These are phyloP conservation scores for Colletotrichum euphorbiae DNA, from an alignment of 2,329 filamentous ascomycete genomes.

Conservation along the genomic window DNA sequence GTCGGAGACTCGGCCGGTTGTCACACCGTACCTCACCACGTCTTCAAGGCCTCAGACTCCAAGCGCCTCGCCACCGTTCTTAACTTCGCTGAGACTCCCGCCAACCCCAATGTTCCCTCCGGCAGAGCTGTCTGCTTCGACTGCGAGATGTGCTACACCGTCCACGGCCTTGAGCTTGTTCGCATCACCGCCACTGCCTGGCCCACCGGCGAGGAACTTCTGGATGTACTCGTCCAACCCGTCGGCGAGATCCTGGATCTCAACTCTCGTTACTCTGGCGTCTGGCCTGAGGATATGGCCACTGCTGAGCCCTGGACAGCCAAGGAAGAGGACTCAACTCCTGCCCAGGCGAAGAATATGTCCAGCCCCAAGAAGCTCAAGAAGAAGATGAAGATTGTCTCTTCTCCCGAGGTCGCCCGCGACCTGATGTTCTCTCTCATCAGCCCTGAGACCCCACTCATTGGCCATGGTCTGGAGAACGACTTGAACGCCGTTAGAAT, in stretches of 20 bases:
- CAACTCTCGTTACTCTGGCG: slow-evolving; percentile 92
- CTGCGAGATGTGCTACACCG: slow-evolving; percentile 98
- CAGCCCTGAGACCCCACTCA: slow-evolving; percentile 80
- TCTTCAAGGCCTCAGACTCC: slow-evolving; percentile 84
- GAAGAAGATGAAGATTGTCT: slow-evolving; percentile 75
- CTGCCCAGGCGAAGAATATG: slow-evolving; percentile 42
- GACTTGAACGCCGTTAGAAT: slow-evolving; percentile 89
- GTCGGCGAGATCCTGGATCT: slow-evolving; percentile 87
- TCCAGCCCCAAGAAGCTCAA: slow-evolving; percentile 42
- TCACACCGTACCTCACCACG: slow-evolving; percentile 76
- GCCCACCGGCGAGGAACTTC: slow-evolving; percentile 78
- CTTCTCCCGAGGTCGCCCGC: slow-evolving; percentile 80
- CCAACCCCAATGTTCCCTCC: slow-evolving; percentile 63
- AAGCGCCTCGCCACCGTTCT: slow-evolving; percentile 82
- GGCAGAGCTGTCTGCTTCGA: slow-evolving; percentile 85
- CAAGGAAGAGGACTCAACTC: slow-evolving; percentile 42
- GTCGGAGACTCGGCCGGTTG: slow-evolving; percentile 82
- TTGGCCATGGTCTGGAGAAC: slow-evolving; percentile 96
- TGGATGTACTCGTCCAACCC: slow-evolving; percentile 89
- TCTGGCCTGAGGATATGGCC: slow-evolving; percentile 81
- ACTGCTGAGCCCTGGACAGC: slow-evolving; percentile 70
- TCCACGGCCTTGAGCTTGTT: slow-evolving; percentile 87
- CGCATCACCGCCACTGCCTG: slow-evolving; percentile 90
- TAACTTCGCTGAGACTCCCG: slow-evolving; percentile 83
- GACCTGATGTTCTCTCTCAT: slow-evolving; percentile 81